Evolutionary conservation across 352 stramenopile species (phyloP).

Genomic region (Sclerospora graminicola): DNA sequence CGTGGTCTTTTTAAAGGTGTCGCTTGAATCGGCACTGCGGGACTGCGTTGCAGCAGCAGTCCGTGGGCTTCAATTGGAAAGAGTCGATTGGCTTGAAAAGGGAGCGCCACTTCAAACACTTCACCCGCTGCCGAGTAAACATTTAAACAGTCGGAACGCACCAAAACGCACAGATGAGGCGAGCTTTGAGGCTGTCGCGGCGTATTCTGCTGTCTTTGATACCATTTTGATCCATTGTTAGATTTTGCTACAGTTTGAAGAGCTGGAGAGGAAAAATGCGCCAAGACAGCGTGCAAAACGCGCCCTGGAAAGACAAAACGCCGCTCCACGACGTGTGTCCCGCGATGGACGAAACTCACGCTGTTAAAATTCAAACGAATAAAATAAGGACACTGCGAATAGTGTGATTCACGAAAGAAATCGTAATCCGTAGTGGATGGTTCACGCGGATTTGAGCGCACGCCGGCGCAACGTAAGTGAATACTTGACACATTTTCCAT

Average conservation of each 20-base stretch:
- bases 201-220: constrained; percentile 1
- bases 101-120: constrained; percentile 59
- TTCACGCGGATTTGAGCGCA: constrained; percentile 12
- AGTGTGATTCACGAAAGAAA: constrained; percentile 28
- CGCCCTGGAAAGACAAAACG: constrained; percentile 47
- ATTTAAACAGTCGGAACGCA: constrained; percentile 55
- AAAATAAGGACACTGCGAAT: constrained; percentile 21
- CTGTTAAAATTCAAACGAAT: constrained; percentile 30
- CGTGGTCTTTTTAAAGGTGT: constrained; percentile 21
- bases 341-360: constrained; percentile 48
- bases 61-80: constrained; percentile 33
- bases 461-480: constrained; percentile 18
- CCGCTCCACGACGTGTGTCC: constrained; percentile 44
- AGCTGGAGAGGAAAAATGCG: constrained; percentile 24
- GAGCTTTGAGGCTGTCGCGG: constrained; percentile 5
- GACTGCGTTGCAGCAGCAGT: constrained; percentile 54
- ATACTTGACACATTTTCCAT: constrained; percentile 14
- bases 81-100: constrained; percentile 58
- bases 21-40: constrained; percentile 13
- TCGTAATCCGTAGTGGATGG: constrained; percentile 1
- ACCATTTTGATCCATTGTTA: not conserved
- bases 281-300: constrained; percentile 43
- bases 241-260: not conserved
- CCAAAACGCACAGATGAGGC: constrained; percentile 49
- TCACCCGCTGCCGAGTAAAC: constrained; percentile 55